Evolutionary conservation across 192 early-diverging fungal species (phyloP), one percentile per base, ranked within the genome.

Genomic region (Backusella circina): DNA sequence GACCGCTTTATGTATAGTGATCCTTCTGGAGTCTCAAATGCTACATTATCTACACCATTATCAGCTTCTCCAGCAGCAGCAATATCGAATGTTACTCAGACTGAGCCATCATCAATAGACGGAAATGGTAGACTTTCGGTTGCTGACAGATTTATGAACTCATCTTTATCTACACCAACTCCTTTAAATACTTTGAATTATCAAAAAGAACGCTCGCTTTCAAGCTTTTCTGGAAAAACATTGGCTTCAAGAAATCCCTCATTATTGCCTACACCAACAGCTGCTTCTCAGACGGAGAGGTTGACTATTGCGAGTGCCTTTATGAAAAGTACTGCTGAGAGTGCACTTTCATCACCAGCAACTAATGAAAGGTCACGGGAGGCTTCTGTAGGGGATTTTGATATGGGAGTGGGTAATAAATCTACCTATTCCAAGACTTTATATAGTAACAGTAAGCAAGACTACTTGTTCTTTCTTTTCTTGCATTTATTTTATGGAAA

Each of bases 1-100:
- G 77, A 78, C 23, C 57, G 72, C 1, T 78, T 78, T 28, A 78
- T 78, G 77, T 51, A 30, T 15, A 32, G 33, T n/a, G n/a, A 65
- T 39, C 37, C 44, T 26, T 37, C 16, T 28, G 61, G 26, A 65
- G 51, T 18, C 7, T 74, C 28, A 30, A 61, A 23, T 31, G 64
- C 41, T 18, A 36, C 23, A 41, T 44, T 64, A 68, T 18, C 65
- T 15, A 23, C 18, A 37, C 33, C 31, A 31, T 10, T 26, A 2
- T 7, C 66, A 33, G 32, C 74, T 3, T 47, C 65, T 15, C 61
- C 67, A 69, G 7, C 10, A 12, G 15, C 61, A 31, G 13, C 65
- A 16, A 74, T 30, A 1, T 28, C 73, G 41, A 41, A 71, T 41
- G 23, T 0, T 1, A 3, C 47, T 5, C 12, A 57, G 23, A 21